Conservation (phyloP, 106 monocot genomes). For the Platanthera zijinensis region DNA sequence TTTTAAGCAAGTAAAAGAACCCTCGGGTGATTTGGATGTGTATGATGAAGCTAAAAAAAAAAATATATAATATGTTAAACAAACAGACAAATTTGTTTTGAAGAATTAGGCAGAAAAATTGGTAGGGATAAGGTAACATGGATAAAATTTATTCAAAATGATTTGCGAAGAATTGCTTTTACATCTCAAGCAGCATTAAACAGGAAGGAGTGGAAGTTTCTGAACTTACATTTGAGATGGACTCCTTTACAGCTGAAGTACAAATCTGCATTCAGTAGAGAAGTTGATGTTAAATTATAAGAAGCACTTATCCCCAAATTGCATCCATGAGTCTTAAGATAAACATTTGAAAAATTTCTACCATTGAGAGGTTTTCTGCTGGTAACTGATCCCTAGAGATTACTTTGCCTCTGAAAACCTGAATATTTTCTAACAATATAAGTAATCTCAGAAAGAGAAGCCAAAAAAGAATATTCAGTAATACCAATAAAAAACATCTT, state of each 20-base stretch:
- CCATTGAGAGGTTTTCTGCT: slow-evolving; percentile 45
- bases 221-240: slow-evolving; percentile 63
- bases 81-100: too few species aligned
- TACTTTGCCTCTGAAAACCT: slow-evolving; percentile 52
- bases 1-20: too few species aligned
- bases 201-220: not conserved
- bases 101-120: too few species aligned
- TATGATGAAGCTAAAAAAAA: too few species aligned
- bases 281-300: slow-evolving; percentile 7
- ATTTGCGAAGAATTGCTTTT: not conserved
- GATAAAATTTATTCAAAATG: too few species aligned
- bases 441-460: not conserved
- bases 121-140: too few species aligned
- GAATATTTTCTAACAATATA: slow-evolving; percentile 2
- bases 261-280: slow-evolving; percentile 55
- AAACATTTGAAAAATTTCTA: slow-evolving; percentile 13
- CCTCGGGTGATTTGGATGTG: too few species aligned
- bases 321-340: not conserved
- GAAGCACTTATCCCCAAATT: not conserved
- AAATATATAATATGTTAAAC: too few species aligned
- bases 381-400: slow-evolving; percentile 27
- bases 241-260: slow-evolving; percentile 67
- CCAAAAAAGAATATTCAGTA: slow-evolving; percentile 2
- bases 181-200: not conserved
- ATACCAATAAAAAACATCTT: not conserved